A percentile compares a stretch with the other conserved stretches of the same genome.
Evolutionary conservation across 306 rosid genomes (phyloP).

Genomic region (Fragaria ananassa): DNA sequence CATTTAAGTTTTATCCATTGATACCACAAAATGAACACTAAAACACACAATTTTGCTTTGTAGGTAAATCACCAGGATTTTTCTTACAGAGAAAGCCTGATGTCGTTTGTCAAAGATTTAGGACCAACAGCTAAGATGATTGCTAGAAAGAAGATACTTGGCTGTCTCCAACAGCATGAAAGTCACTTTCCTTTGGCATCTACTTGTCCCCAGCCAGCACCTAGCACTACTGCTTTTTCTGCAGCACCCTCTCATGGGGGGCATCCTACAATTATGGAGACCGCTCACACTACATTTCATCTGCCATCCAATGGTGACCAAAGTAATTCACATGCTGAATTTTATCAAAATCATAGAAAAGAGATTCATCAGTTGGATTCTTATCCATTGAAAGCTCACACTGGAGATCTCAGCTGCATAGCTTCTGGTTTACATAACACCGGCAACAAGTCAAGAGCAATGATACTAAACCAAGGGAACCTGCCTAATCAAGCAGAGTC

Average conservation of each 20-base stretch:
- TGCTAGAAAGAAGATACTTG: slow-evolving; percentile 43
- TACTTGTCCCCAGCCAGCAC: slow-evolving; percentile 2
- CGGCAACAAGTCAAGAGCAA: slow-evolving; percentile 7
- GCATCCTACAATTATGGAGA: slow-evolving; percentile 9
- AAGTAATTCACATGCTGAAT: slow-evolving; percentile 14
- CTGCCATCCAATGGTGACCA: slow-evolving; percentile 14
- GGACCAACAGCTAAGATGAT: slow-evolving; percentile 48
- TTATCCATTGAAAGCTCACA: slow-evolving; percentile 5
- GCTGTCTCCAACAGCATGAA: slow-evolving; percentile 9
- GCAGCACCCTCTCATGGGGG: neutral
- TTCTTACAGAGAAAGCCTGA: slow-evolving; percentile 55
- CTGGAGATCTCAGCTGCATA: slow-evolving; percentile 20
- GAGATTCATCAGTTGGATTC: slow-evolving; percentile 8
- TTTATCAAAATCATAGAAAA: slow-evolving; percentile 10
- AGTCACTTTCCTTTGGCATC: slow-evolving; percentile 30
- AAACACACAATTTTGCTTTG: neutral
- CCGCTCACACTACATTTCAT: slow-evolving; percentile 2
- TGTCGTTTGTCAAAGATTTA: slow-evolving; percentile 48
- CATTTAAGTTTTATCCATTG: neutral
- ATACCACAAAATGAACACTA: neutral
- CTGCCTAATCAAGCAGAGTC: slow-evolving; percentile 1
- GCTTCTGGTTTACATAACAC: slow-evolving; percentile 13
- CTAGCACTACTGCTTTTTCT: slow-evolving; percentile 10
- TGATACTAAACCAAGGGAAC: slow-evolving; percentile 23
- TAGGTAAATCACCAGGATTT: slow-evolving; percentile 47